Percentiles rank a stretch among this genome's conserved stretches.
Conservation (phyloP, 2,329 filamentous ascomycete genomes). For the Metarhizium guizhouense region DNA sequence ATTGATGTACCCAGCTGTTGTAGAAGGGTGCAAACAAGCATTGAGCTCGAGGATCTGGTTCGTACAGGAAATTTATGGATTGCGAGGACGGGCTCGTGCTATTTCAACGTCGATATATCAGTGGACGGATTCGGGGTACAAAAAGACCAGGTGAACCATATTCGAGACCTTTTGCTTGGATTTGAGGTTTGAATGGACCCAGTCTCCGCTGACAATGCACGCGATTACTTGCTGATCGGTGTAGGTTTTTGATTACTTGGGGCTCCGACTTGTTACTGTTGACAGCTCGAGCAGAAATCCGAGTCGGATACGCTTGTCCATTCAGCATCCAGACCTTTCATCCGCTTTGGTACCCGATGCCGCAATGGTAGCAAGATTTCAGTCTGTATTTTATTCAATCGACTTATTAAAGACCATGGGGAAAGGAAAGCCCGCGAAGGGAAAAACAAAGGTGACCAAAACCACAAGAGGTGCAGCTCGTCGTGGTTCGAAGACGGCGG, state of each 20-base stretch:
- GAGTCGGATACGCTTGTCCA: slow-evolving; percentile 20
- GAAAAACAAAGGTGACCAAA: background rate
- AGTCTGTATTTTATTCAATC: slow-evolving; percentile 16
- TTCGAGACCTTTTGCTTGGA: slow-evolving; percentile 13
- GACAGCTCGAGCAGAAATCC: slow-evolving; percentile 4
- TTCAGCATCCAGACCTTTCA: slow-evolving; percentile 26
- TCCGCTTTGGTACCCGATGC: slow-evolving; percentile 20
- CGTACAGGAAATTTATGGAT: slow-evolving; percentile 23
- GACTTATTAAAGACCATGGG: slow-evolving; percentile 9
- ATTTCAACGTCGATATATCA: slow-evolving; percentile 18
- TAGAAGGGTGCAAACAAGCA: slow-evolving; percentile 8
- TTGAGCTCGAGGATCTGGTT: slow-evolving; percentile 15
- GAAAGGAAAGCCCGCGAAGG: background rate
- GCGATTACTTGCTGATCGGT: background rate
- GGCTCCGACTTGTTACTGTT: slow-evolving; percentile 16
- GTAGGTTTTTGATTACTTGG: slow-evolving; percentile 20
- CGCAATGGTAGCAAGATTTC: slow-evolving; percentile 17
- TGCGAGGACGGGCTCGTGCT: slow-evolving; percentile 19
- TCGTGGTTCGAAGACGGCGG: background rate
- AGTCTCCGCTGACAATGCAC: background rate
- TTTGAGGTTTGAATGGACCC: slow-evolving; percentile 14
- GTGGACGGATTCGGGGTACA: slow-evolving; percentile 11
- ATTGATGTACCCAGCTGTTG: slow-evolving; percentile 15
- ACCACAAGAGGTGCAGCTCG: background rate
- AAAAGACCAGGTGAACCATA: slow-evolving; percentile 4